Conservation (phyloP, 2,329 filamentous ascomycete genomes). For the Periconia macrospinosa region DNA sequence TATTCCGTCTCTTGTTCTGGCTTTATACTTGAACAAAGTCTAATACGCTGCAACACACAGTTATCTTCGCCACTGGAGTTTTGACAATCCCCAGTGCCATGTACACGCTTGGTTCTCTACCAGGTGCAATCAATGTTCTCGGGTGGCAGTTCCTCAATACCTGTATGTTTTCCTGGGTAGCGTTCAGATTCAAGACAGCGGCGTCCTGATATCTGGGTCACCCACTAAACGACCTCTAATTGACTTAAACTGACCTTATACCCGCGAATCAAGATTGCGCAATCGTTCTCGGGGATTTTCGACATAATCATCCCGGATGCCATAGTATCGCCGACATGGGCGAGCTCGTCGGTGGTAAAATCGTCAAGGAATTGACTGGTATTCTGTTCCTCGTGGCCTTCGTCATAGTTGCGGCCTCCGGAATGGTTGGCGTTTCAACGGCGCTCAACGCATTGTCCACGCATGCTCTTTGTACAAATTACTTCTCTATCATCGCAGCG, state of each 20-base stretch:
- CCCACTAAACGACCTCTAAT: too few species aligned
- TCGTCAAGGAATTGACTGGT: slow-evolving; percentile 58
- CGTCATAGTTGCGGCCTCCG: slow-evolving; percentile 59
- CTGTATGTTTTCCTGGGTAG: not conserved
- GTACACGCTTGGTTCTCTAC: slow-evolving; percentile 52
- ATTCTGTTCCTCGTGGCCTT: slow-evolving; percentile 61
- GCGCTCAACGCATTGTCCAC: slow-evolving; percentile 63
- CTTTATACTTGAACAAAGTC: not conserved
- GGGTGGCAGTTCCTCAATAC: slow-evolving; percentile 55
- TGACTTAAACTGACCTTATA: too few species aligned
- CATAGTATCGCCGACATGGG: slow-evolving; percentile 63
- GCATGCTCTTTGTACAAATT: slow-evolving; percentile 63
- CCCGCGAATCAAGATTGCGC: slow-evolving; percentile 41
- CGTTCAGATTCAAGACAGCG: too few species aligned
- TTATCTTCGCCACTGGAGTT: slow-evolving; percentile 55
- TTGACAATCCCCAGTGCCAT: slow-evolving; percentile 54
- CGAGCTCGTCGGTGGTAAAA: slow-evolving; percentile 55
- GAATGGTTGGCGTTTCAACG: slow-evolving; percentile 62
- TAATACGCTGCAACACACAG: slow-evolving; percentile 10
- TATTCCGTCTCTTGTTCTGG: not conserved
- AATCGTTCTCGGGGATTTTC: slow-evolving; percentile 55
- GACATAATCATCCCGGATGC: slow-evolving; percentile 54
- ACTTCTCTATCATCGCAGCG: slow-evolving; percentile 60
- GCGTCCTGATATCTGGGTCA: too few species aligned
- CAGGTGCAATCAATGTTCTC: slow-evolving; percentile 51